Conservation (phyloP, 176 grass and related monocot genomes). For the Paspalum vaginatum region DNA sequence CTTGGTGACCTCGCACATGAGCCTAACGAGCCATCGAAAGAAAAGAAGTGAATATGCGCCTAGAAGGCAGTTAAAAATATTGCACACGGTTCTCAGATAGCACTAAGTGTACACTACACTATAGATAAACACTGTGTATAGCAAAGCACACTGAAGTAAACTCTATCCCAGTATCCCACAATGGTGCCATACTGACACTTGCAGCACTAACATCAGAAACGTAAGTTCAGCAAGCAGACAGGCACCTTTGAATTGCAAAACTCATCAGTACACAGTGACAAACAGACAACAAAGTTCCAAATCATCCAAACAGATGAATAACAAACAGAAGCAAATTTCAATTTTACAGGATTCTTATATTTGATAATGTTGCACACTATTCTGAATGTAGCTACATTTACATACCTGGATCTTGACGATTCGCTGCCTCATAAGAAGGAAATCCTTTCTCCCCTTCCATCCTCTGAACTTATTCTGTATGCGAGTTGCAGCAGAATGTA, state of each 20-base stretch:
- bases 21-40: constrained; percentile 45
- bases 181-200: not conserved
- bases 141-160: constrained; percentile 19
- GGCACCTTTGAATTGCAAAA: constrained; percentile 1
- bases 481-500: constrained; percentile 65
- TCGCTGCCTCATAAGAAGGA: constrained; percentile 58
- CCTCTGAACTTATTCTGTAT: constrained; percentile 89
- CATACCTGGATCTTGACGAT: constrained; percentile 91
- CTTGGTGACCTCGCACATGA: constrained; percentile 80
- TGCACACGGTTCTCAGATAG: not conserved
- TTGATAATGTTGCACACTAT: not conserved
- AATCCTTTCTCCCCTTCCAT: constrained; percentile 82
- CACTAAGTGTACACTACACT: not conserved
- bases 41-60: not conserved
- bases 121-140: not conserved
- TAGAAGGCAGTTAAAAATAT: not conserved
- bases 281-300: not conserved
- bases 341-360: not conserved
- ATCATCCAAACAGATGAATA: not conserved
- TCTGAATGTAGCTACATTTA: not conserved
- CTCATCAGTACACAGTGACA: constrained; percentile 29
- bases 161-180: not conserved
- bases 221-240: not conserved
- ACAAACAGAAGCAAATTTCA: constrained; percentile 19
- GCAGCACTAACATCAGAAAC: not conserved